Base-by-base conservation (phyloP, 1,284 basidiomycete species). In the Fomitopsis schrenkii region DNA sequence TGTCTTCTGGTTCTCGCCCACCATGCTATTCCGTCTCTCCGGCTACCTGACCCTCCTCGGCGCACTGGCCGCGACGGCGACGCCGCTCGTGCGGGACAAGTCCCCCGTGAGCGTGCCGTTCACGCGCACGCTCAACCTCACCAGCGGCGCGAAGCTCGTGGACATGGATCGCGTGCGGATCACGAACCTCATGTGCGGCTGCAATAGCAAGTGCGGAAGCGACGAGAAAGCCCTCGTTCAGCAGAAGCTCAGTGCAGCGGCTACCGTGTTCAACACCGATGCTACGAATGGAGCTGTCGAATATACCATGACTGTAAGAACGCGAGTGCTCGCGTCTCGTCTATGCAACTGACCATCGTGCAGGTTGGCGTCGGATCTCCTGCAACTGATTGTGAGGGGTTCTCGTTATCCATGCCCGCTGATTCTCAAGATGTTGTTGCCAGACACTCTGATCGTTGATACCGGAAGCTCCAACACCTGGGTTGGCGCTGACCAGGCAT, bases 391-490 rank as follows among this genome's bases (percentile, higher is more conserved):
- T 71, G 67, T 68, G 33, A 38, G 58, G 36, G 15, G 26, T 40
- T 55, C 46, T 15, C 30, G 17, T 17, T 55, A 36, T 17, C 12
- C 8, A 35, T 30, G 3, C 28, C 6, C 5, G 40, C 30, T 35
- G 36, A 59, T 35, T 54, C 14, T 15, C 22, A 5, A 33, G 12
- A 26, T 28, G 19, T 5, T 12, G 7, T 15, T 45, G 4, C 22
- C 52, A 71, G 70, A 69, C 60, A 61, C 63, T 44, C 58, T 73
- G 33, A 64, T 73, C 53, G 62, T 72, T 42, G 72, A 73, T 46
- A 71, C 70, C 2, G 72, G 72, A n/a, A 71, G 70, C 58, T 86
- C 85, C 26, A 87, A 86, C 74, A 88, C 85, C 7, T 88, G 87
- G 86, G 74, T 88, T 52, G 85, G 86, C 28, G 83, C 85, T 12